Percentiles rank a stretch among this genome's conserved stretches.
These are phyloP conservation scores for Chaetothyriales sp. DNA, from an alignment of 2,329 filamentous ascomycete genomes.

Conservation along the genomic window DNA sequence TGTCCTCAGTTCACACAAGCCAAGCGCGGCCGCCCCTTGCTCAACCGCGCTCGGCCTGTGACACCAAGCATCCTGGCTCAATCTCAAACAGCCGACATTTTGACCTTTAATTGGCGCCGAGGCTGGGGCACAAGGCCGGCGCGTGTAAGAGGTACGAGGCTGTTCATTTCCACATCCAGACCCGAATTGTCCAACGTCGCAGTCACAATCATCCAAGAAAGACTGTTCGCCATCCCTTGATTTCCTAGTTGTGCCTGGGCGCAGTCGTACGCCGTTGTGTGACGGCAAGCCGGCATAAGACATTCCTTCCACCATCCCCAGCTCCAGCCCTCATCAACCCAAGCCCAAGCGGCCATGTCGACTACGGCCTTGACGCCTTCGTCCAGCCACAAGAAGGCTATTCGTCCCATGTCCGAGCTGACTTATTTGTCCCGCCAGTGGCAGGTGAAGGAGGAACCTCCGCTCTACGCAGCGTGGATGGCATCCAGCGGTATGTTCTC, in stretches of 20 bases:
- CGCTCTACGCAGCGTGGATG: constrained; percentile 44
- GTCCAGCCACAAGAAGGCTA: constrained; percentile 6
- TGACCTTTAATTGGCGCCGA: not conserved
- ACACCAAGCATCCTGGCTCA: not conserved
- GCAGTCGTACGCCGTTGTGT: not conserved
- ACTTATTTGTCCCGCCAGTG: constrained; percentile 20
- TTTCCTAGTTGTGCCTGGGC: not conserved
- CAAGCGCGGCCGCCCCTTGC: not conserved
- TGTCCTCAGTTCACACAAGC: not conserved
- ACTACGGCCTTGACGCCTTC: not conserved
- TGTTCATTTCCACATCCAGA: not conserved
- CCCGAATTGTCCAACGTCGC: not conserved
- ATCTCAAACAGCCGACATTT: not conserved
- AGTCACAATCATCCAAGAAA: not conserved
- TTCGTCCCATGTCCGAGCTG: constrained; percentile 16
- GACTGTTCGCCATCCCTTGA: not conserved
- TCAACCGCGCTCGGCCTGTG: not conserved
- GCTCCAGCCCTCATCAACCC: not conserved
- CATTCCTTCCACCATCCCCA: not conserved
- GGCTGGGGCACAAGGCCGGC: not conserved
- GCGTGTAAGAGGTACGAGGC: not conserved
- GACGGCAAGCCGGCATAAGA: not conserved
- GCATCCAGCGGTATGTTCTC: constrained; percentile 41
- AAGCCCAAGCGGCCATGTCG: not conserved
- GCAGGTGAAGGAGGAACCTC: constrained; percentile 20